Percentiles rank a stretch among this genome's conserved stretches.
These are phyloP conservation scores for Linanthus parryae DNA, from an alignment of 148 eudicot species.

Conservation along the genomic window DNA sequence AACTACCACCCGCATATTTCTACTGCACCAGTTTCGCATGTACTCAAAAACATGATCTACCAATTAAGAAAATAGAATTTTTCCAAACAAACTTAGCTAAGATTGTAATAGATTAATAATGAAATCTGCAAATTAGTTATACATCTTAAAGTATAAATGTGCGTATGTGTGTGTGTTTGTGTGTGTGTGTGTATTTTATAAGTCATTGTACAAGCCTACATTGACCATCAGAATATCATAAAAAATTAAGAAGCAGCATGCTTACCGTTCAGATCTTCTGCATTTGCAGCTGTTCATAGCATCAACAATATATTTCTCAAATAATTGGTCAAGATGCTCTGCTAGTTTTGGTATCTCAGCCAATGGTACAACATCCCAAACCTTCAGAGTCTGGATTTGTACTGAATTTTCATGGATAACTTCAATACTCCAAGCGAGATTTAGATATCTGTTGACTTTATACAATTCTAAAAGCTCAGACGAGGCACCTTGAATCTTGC, in stretches of 20 bases:
- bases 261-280: constrained; percentile 32
- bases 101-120: no score
- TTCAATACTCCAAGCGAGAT: constrained; percentile 16
- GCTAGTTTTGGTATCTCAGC: constrained; percentile 17
- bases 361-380: constrained; percentile 29
- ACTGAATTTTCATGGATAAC: constrained; percentile 17
- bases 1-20: no score
- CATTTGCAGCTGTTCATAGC: constrained; percentile 19
- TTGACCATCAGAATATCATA: no score
- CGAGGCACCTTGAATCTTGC: neutral
- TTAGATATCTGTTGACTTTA: neutral
- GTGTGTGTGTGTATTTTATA: no score
- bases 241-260: neutral
- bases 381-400: constrained; percentile 29
- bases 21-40: no score
- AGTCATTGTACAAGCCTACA: no score
- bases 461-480: neutral
- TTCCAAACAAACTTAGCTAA: no score
- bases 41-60: no score
- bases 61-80: no score
- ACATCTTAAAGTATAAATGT: no score
- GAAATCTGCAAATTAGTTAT: no score
- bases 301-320: constrained; percentile 21
- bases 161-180: no score
- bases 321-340: constrained; percentile 11